These are phyloP conservation scores for Pseudocercospora vitis DNA, from an alignment of 2,329 filamentous ascomycete genomes.

Conservation along the genomic window DNA sequence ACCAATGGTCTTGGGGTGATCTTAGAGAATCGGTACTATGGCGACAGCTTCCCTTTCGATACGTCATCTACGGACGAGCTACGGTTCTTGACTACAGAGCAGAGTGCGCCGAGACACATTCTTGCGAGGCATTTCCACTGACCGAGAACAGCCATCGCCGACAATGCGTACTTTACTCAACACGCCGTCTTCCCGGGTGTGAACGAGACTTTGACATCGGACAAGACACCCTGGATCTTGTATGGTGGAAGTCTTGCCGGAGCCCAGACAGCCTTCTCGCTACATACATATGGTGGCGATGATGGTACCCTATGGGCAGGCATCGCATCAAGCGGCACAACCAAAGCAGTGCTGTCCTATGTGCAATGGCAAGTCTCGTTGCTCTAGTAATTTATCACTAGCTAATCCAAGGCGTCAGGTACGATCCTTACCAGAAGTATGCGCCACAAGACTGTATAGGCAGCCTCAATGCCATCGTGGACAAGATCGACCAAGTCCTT, in stretches of 20 bases:
- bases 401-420: constrained; percentile 31
- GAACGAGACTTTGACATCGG: constrained; percentile 44
- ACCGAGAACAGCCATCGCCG: constrained; percentile 44
- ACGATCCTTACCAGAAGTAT: constrained; percentile 58
- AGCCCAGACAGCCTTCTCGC: constrained; percentile 47
- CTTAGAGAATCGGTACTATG: constrained; percentile 55
- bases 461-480: constrained; percentile 58
- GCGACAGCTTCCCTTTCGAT: constrained; percentile 51
- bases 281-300: constrained; percentile 49
- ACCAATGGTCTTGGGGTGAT: constrained; percentile 57
- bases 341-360: constrained; percentile 71
- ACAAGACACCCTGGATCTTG: constrained; percentile 49
- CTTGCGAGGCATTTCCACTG: constrained; percentile 26
- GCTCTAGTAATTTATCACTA: too few relatives aligned
- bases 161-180: constrained; percentile 54
- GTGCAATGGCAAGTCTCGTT: constrained; percentile 51
- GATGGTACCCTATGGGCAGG: constrained; percentile 69
- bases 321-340: constrained; percentile 76
- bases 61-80: constrained; percentile 52
- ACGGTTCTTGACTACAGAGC: constrained; percentile 52
- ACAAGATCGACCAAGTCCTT: constrained; percentile 56
- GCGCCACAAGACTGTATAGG: constrained; percentile 60
- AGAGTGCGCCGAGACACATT: constrained; percentile 35
- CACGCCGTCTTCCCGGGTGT: constrained; percentile 50
- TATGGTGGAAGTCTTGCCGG: constrained; percentile 50